Evolutionary conservation across 2,329 filamentous ascomycete genomes (phyloP), one percentile per base, ranked within the genome.

Genomic region (Claviceps lovelessii): DNA sequence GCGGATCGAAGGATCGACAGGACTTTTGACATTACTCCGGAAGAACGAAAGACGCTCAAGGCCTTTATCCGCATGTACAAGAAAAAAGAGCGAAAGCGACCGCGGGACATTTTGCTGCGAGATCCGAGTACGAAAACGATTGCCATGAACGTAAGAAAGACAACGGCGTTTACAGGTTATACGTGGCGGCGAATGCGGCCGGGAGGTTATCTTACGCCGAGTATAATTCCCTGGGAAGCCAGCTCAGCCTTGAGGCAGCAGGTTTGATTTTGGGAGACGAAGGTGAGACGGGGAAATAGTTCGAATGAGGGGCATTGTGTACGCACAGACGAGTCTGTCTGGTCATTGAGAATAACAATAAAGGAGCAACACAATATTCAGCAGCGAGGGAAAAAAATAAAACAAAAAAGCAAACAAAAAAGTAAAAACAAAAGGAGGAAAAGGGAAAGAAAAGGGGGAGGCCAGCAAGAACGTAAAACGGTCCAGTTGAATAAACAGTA

Each of bases 131-230:
- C 85, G 7, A 84, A 81, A 45, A 76, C 75, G 45, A 73, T 76
- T 17, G 89, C 86, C n/a, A 73, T 97, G 68, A 83, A 88, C 60
- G 77, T 93, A 59, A 80, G 93, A 56, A 95, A 91, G 70, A 79
- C 78, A 65, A 86, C 80, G 31, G 90, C 89, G 0, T 97, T 97
- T 68, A 70, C 94, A 58, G 91, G 91, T 0, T 98, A 98, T 66
- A 88, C 86, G 2, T 97, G 93, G 75, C 79, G 83, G 13, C 74
- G 83, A 56, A 68, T 69, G 64, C 63, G 67, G 42, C 67, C 68
- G 1, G 62, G 62, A 10, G 64, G 66, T 3, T 70, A 67, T 51
- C 56, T 59, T n/a, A 56, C 61, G 49, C 58, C 55, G 5, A 52
- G 45, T 41, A 44, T 45, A 42, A 46, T 48, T 31, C 33, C 44